These are phyloP conservation scores for Sugiyamaella qingdaonensis DNA, from an alignment of 805 yeast species.

Conservation along the genomic window DNA sequence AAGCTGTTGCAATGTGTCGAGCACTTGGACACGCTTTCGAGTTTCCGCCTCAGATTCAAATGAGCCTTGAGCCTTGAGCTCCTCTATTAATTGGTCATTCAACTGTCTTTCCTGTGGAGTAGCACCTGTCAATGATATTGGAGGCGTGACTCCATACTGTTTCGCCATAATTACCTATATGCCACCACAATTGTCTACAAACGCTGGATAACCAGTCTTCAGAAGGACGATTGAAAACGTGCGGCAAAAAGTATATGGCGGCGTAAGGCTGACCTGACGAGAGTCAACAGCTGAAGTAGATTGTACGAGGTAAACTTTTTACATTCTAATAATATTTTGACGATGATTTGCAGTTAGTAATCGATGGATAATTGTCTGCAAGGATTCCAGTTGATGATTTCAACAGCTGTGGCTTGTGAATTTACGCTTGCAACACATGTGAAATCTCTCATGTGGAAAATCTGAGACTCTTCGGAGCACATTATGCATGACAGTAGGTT, in stretches of 20 bases:
- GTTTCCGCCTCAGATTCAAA: conserved; percentile 88
- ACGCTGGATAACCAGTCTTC: background rate
- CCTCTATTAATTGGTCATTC: conserved; percentile 73
- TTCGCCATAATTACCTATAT: conserved; percentile 10
- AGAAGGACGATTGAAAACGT: background rate
- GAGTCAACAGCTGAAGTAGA: background rate
- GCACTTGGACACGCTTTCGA: conserved; percentile 67
- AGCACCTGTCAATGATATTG: conserved; percentile 82
- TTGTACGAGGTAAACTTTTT: too few species aligned
- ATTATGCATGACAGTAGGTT: too few species aligned
- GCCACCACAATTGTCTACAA: background rate
- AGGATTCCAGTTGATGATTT: too few species aligned
- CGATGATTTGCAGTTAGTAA: too few species aligned
- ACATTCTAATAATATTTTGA: too few species aligned
- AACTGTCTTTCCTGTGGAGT: conserved; percentile 71
- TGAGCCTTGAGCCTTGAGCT: conserved; percentile 76
- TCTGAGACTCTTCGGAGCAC: too few species aligned
- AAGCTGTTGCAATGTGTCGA: conserved; percentile 65
- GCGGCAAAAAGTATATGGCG: conserved; percentile 1
- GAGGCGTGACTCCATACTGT: conserved; percentile 69
- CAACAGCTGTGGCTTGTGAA: too few species aligned
- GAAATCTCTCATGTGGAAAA: too few species aligned
- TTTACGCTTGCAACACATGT: too few species aligned
- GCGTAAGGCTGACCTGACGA: too few species aligned
- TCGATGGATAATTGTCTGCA: too few species aligned